phyloP scores from a whole-genome alignment of 768 basidiomycete genomes.

The Trichaptum fuscoviolaceum region DNA sequence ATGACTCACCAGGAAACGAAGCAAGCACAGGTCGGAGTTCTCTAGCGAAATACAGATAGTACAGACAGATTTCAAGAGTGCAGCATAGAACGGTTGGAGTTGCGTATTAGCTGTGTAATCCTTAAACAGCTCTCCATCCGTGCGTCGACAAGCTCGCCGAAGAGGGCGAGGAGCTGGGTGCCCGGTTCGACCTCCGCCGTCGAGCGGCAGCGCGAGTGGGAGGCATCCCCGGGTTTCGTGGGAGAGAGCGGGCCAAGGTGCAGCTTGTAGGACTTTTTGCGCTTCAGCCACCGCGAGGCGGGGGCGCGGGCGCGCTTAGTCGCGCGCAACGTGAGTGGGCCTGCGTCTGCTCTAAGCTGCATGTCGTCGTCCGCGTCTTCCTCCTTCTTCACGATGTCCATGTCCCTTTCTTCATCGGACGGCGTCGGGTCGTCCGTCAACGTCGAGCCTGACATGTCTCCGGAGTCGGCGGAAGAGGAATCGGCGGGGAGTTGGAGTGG shows the following conservation, averaged over 20 bases:
- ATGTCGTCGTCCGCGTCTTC: constrained; percentile 3
- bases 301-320: constrained; percentile 17
- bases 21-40: not conserved
- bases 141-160: constrained; percentile 66
- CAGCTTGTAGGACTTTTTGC: constrained; percentile 56
- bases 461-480: constrained; percentile 11
- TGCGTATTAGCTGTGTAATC: constrained; percentile 50
- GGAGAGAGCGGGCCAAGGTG: constrained; percentile 38
- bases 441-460: constrained; percentile 13
- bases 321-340: constrained; percentile 19
- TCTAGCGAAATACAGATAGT: not conserved
- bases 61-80: not conserved
- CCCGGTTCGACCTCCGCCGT: constrained; percentile 30
- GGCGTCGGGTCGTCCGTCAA: constrained; percentile 16
- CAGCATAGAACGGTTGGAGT: constrained; percentile 28
- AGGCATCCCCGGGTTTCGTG: constrained; percentile 10
- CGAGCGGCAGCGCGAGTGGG: constrained; percentile 22
- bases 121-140: constrained; percentile 74
- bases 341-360: constrained; percentile 28
- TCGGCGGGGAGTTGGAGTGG: constrained; percentile 15
- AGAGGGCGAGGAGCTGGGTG: constrained; percentile 58
- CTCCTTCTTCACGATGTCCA: not conserved
- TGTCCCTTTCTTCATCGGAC: constrained; percentile 15
- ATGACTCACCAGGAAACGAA: not conserved
- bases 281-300: constrained; percentile 47